Evolutionary conservation across 768 basidiomycete species (phyloP).

Genomic region (Cystofilobasidium ferigula): DNA sequence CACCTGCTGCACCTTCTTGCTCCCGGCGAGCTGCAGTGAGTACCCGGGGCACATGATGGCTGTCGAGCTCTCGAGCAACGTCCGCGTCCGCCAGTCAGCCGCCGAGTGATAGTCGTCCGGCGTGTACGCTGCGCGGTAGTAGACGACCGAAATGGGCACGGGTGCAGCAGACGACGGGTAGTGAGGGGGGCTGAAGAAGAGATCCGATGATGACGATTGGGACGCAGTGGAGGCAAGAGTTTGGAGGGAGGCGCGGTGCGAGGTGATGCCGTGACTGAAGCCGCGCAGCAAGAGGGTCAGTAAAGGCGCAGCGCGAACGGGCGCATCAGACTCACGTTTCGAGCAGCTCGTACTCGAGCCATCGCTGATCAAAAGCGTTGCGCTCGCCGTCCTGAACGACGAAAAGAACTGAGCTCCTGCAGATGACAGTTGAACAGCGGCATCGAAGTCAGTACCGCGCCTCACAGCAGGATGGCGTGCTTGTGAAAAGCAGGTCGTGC

Average conservation of each 20-base stretch:
- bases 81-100: conserved; percentile 53
- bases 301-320: too few species aligned
- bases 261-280: conserved; percentile 58
- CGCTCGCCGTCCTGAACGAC: conserved; percentile 81
- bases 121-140: conserved; percentile 81
- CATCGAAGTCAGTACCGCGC: conserved; percentile 35
- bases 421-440: too few species aligned
- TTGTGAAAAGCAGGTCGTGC: neutral
- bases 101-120: conserved; percentile 65
- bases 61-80: conserved; percentile 62
- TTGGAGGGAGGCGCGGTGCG: conserved; percentile 63
- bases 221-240: conserved; percentile 53
- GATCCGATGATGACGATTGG: conserved; percentile 38
- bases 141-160: conserved; percentile 72
- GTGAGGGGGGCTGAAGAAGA: conserved; percentile 30
- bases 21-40: conserved; percentile 84
- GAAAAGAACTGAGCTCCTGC: conserved; percentile 50
- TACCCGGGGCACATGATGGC: conserved; percentile 91
- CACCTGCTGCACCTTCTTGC: conserved; percentile 89
- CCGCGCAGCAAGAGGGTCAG: conserved; percentile 2
- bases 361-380: conserved; percentile 88
- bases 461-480: conserved; percentile 34
- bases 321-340: conserved; percentile 50
- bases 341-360: conserved; percentile 74
- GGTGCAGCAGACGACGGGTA: conserved; percentile 31